A percentile compares a stretch with the other conserved stretches of the same genome.
Evolutionary conservation across 139 green algal genomes (phyloP).

Genomic region (Chlorella sp.): DNA sequence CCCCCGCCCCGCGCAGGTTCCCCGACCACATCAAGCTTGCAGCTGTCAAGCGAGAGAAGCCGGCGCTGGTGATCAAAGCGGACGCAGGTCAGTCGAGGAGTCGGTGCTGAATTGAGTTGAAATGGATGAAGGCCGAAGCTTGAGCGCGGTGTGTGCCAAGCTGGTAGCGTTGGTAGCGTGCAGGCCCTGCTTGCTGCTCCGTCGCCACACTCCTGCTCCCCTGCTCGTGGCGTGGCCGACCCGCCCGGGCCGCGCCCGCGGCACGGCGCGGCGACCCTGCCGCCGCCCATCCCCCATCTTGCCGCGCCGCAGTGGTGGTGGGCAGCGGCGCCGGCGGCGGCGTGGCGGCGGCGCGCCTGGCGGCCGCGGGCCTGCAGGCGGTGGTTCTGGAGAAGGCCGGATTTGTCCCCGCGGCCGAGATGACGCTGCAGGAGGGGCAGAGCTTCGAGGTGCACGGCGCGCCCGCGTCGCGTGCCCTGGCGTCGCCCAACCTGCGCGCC

Average conservation of each 20-base stretch:
- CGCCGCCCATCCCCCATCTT: neutral
- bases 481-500: too few relatives aligned
- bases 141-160: neutral
- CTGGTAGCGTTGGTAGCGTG: neutral
- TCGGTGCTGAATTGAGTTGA: too few relatives aligned
- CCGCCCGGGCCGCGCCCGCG: neutral
- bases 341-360: constrained; percentile 50
- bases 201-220: neutral
- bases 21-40: too few relatives aligned
- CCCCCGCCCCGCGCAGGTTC: too few relatives aligned
- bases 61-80: too few relatives aligned
- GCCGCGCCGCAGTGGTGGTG: constrained; percentile 62
- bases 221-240: neutral
- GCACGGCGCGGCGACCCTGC: neutral
- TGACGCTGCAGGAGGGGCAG: constrained; percentile 28
- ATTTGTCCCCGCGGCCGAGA: constrained; percentile 36
- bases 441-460: too few relatives aligned
- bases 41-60: too few relatives aligned
- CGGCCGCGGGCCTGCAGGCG: constrained; percentile 49
- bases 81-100: too few relatives aligned
- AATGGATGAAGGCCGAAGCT: neutral
- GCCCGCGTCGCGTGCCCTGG: too few relatives aligned
- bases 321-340: constrained; percentile 64
- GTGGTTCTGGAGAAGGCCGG: constrained; percentile 71
- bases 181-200: neutral